Base-by-base conservation (phyloP, 768 basidiomycete species). In the Lactarius sanguifluus region DNA sequence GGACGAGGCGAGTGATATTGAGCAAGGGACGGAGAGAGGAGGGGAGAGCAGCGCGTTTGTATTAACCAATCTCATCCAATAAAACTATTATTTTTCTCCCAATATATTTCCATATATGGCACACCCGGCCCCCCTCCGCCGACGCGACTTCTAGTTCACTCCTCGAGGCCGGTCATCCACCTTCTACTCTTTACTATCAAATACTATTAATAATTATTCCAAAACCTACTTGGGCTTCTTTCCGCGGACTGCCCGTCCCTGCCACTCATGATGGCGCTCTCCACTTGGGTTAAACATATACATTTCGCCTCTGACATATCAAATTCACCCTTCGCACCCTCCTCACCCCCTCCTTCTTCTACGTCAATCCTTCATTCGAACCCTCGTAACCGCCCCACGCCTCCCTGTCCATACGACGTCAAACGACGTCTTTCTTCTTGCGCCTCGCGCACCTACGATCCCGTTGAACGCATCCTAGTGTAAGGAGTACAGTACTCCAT, bases 121-220 rank as follows among this genome's bases (percentile, higher is more conserved):
- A 28, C 20, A 2, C 36, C 20, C 55, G 30, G 55, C 9, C 55
- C 28, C 25, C 23, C n/a, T 52, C 28, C 58, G 63, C 63, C 63
- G 54, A 52, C 23, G 23, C 23, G 57, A 64, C 54, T 65, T 32
- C 45, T 62, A 40, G 41, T 28, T 12, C 28, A 52, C 59, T 66
- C 68, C 65, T 69, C 68, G 68, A 67, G 68, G 68, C 66, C 41
- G 38, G 64, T 68, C 67, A 68, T 61, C 13, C 25, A 15, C 6
- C 25, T 28, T 52, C 50, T 52, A 28, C 50, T 52, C 25, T 25
- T 52, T 52, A 25, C 50, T 52, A 52, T 25, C 50, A 25, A 41
- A 25, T 52, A 52, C 50, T 52, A 52, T 52, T 28, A 52, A 52
- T 52, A 52, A 25, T 52, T 15, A 25, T 52, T 65, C 55, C 38